Base-by-base conservation (phyloP, 495 filamentous ascomycete genomes). In the Penicillium verhagenii region DNA sequence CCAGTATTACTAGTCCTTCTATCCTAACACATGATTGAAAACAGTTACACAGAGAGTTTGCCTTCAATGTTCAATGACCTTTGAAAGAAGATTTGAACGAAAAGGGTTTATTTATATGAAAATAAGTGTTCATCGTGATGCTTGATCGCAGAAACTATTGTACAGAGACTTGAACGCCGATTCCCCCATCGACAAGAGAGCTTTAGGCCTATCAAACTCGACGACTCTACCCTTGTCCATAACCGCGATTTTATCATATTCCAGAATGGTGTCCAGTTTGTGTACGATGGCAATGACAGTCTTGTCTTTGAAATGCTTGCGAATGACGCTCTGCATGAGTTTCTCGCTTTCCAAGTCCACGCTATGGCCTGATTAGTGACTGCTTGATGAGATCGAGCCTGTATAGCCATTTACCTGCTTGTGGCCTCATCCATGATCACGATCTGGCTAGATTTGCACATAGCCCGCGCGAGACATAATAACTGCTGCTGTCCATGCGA, bases 341-440 rank as follows among this genome's bases (percentile, higher is more conserved):
- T 50, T 47, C 33, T 72, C 68, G 14, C 66, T 70, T 24, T 70
- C 57, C 1, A 57, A 47, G 42, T 74, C 72, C 19, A 72, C 61
- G 47, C 65, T 74, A 43, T 20, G 11, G 1, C 3, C 23, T 28
- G 28, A 37, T 62, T 28, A 59, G 52, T 28, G 14, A 24, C 7
- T 26, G 35, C 1, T 23, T 21, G 23, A 26, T 13, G 18, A 52
- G 23, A 26, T 40, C 23, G 14, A 46, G n/a, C 3, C 16, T 20
- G 13, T n/a, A 24, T 4, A 6, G 16, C 9, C 3, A 45, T 56
- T 26, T 53, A 66, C 63, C 60, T 63, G 65, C 76, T 78, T n/a
- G 75, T 79, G 0, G 73, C 69, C 53, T 81, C 77, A 53, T 81
- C 78, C 37, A 80, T 60, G 14, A 79, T 64, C 21, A 81, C 29